Evolutionary conservation across 2,329 filamentous ascomycete species (phyloP), one percentile per base, ranked within the genome.

Genomic region (Verticillium longisporum): DNA sequence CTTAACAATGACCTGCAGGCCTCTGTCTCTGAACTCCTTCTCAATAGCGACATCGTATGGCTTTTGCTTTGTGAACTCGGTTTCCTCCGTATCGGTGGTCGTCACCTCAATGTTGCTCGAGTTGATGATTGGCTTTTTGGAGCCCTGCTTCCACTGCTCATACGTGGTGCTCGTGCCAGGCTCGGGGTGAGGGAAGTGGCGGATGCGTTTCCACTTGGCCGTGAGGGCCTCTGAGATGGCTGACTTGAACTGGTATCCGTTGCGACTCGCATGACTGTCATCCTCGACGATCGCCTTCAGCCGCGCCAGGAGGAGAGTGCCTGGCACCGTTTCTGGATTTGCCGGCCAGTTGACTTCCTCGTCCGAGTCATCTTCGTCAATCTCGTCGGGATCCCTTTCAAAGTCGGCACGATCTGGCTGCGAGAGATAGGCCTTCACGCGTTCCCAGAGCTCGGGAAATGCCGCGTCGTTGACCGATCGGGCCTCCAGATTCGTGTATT

Each of bases 1-100:
- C 69, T 88, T 88, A 59, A 87, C 80, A 60, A 89, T 84, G 50
- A 90, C 75, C 62, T 90, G 87, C 0, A 89, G 71, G 2, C 72
- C 72, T 10, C 68, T 61, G 3, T 68, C 41, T 56, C 73, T 72
- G 64, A 74, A 77, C 1, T 66, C 67, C 1, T 63, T 59, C 2
- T 66, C 61, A 37, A 61, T 64, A 32, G 71, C 69, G 56, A 74
- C 65, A 14, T 71, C 65, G 14, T 62, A 56, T 21, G 66, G 10
- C 14, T 61, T 31, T 2, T 56, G 61, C 11, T 9, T 11, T 1
- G 7, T 4, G n/a, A 18, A 26, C 26, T 26, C 26, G 26, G 2
- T 26, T 3, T 26, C 26, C 26, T 50, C n/a, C 2, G 6, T 57
- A 1, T 64, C 60, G 4, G 59, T 55, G 45, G 53, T 14, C 21